Conservation (phyloP, 2,329 filamentous ascomycete genomes). For the Diaporthe citrichinensis region DNA sequence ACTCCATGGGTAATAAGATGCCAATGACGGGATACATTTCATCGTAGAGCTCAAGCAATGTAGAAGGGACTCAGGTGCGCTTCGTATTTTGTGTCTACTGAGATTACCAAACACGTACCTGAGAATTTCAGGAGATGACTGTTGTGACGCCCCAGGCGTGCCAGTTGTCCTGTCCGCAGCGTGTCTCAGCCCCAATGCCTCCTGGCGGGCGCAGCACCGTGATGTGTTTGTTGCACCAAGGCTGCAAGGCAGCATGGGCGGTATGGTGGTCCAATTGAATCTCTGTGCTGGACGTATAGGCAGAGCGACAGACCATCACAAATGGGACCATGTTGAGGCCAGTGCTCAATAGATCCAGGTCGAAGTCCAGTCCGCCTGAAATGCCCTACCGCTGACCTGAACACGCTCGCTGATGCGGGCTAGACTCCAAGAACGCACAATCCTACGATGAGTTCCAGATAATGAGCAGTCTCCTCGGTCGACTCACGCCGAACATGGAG, state of each 20-base stretch:
- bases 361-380: neutral
- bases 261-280: neutral
- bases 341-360: neutral
- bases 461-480: neutral
- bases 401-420: neutral
- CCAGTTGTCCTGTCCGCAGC: neutral
- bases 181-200: neutral
- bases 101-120: neutral
- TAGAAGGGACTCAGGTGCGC: constrained; percentile 13
- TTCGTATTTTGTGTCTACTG: neutral
- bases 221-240: neutral
- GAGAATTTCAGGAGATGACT: neutral
- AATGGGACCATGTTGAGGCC: neutral
- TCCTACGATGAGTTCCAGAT: neutral
- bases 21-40: constrained; percentile 73
- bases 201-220: neutral
- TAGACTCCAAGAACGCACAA: neutral
- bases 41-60: neutral
- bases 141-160: constrained; percentile 12
- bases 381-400: no score
- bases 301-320: neutral
- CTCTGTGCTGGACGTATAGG: no score
- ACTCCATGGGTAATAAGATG: constrained; percentile 66
- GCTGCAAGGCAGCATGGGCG: no score
- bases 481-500: neutral